Percentiles rank a stretch among this genome's conserved stretches.
These are phyloP conservation scores for Xylaria polymorpha DNA, from an alignment of 2,329 filamentous ascomycete species.

Conservation along the genomic window DNA sequence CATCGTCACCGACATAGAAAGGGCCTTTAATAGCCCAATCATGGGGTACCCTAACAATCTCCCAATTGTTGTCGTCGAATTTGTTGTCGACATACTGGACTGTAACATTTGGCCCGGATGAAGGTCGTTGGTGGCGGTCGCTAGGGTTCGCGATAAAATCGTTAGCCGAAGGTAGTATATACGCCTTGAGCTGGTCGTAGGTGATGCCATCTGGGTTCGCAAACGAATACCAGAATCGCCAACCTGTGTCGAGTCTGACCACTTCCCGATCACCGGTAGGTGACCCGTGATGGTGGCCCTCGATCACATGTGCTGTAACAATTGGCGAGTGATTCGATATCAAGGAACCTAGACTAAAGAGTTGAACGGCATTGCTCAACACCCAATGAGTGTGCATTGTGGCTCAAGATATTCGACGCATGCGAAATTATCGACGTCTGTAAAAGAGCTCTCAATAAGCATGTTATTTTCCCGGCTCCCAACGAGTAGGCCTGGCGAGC, in stretches of 20 bases:
- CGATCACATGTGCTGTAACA: slow-evolving; percentile 13
- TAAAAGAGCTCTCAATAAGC: background rate
- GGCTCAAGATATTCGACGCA: background rate
- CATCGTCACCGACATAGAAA: slow-evolving; percentile 49
- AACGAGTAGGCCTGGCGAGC: background rate
- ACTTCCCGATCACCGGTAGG: slow-evolving; percentile 45
- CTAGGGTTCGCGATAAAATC: slow-evolving; percentile 45
- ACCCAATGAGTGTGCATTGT: slow-evolving; percentile 15
- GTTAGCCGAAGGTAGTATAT: slow-evolving; percentile 50
- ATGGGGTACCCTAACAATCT: slow-evolving; percentile 54
- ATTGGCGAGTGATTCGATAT: slow-evolving; percentile 11
- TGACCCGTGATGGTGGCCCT: background rate
- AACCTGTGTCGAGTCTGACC: slow-evolving; percentile 50
- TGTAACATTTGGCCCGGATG: slow-evolving; percentile 42
- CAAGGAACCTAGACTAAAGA: slow-evolving; percentile 15
- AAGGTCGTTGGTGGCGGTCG: slow-evolving; percentile 39
- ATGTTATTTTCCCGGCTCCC: background rate
- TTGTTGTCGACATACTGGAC: slow-evolving; percentile 45
- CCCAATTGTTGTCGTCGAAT: slow-evolving; percentile 51
- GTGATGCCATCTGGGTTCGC: slow-evolving; percentile 50
- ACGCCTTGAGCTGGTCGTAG: slow-evolving; percentile 49
- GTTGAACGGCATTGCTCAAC: slow-evolving; percentile 11
- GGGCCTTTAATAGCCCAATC: slow-evolving; percentile 59
- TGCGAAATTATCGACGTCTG: background rate
- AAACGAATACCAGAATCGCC: slow-evolving; percentile 52